These are phyloP conservation scores for Xylariales sp. DNA, from an alignment of 2,329 filamentous ascomycete species.

Conservation along the genomic window DNA sequence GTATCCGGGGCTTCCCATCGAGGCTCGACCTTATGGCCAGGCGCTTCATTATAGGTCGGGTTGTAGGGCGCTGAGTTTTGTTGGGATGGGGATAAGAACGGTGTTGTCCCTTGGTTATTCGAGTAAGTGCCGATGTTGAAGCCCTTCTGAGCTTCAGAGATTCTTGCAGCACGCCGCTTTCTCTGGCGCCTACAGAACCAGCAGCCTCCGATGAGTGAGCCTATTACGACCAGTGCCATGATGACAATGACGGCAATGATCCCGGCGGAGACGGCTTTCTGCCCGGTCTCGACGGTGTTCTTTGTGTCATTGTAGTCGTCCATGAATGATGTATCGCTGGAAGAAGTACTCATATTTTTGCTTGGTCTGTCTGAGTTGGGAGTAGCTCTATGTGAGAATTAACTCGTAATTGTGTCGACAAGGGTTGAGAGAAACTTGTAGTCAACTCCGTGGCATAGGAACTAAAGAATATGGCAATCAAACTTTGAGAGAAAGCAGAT, in stretches of 20 bases:
- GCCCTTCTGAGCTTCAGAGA: no score
- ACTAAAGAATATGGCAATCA: no score
- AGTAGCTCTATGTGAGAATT: no score
- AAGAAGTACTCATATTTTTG: not conserved
- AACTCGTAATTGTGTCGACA: no score
- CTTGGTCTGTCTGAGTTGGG: no score
- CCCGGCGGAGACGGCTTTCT: not conserved
- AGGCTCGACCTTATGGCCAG: not conserved
- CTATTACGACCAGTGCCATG: not conserved
- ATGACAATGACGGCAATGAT: not conserved
- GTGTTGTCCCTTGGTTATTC: no score
- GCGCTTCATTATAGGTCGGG: not conserved
- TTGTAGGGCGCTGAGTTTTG: not conserved
- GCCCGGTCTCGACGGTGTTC: not conserved
- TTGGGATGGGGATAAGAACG: no score
- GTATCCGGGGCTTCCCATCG: not conserved
- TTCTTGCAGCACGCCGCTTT: not conserved
- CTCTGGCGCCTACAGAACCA: not conserved
- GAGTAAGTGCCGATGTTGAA: no score
- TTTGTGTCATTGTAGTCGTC: not conserved
- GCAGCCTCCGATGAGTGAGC: not conserved
- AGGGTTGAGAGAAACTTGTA: no score
- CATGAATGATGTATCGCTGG: not conserved
- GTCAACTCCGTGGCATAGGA: no score
- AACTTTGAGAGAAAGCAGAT: no score